Base-by-base conservation (phyloP, 208 protist species). In the Perkinsela sp. region DNA sequence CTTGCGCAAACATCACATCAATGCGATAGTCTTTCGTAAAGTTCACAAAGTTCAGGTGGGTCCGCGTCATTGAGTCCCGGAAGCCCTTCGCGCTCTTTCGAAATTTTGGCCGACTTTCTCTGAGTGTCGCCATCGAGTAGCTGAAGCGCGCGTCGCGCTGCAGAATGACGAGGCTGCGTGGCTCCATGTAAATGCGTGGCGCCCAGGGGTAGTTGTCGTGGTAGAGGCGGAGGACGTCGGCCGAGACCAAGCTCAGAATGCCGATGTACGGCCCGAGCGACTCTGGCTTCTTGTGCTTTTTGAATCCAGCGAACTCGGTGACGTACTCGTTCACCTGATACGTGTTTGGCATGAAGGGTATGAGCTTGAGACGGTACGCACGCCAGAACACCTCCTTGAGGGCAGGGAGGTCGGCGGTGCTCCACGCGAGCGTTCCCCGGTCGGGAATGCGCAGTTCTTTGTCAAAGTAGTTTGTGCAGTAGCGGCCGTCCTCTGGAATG, bases 401-500 rank as follows among this genome's bases (percentile, higher is more conserved):
- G 1, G 82, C 80, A 0, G 83, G 82, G 2, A 78, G 83, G 67
- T 75, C 71, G 31, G 68, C 68, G 30, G 90, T 78, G 32, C 79
- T 75, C 72, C 88, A 89, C 30, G 87, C 87, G 16, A 92, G 77
- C 29, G 87, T 82, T 76, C 88, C 87, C 67, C 84, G 85, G 31
- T 77, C 80, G 0, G 83, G 80, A 29, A 90, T 79, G 68, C 82
- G 80, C 0, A 92, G 76, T 72, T 87, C 82, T 1, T 73, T 69
- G 69, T 92, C 87, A 67, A 88, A 90, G 6, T 90, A 72, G 73
- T 92, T 92, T 13, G 90, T 80, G 69, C 87, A 92, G 77, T 92
- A 92, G 29, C 87, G 78, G 28, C 80, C 78, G 71, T 92, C 87
- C 70, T 89, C 83, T 0, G 87, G 82, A 28, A 90, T 76, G 74